Evolutionary conservation across 2,329 filamentous ascomycete species (phyloP), one percentile per base, ranked within the genome.

Genomic region (Dactylella cylindrospora): DNA sequence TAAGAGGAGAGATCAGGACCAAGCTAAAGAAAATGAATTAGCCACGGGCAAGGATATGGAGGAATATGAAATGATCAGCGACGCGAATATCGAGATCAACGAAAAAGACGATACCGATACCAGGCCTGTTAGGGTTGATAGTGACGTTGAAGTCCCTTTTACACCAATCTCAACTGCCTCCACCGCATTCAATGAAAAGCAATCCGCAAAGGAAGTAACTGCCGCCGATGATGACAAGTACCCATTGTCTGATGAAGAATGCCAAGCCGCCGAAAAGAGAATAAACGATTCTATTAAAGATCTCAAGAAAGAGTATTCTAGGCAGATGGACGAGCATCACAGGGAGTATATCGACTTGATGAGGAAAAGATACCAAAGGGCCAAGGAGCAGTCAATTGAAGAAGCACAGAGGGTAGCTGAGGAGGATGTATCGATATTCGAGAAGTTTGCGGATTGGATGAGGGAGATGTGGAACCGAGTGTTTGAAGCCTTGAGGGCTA

Each of bases 231-330:
- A 47, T 17, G 43, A 46, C 8, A 31, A 33, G 7, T 22, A 35
- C 20, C 31, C 46, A 3, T n/a, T n/a, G n/a, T n/a, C n/a, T n/a
- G 51, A 55, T 4, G 51, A 55, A 5, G 51, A 46, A 1, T 55
- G 41, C 33, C 17, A 13, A 31, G 23, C 35, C 12, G 28, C 23
- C 10, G 32, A 54, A 22, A 39, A 45, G 17, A 33, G 31, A 2
- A 38, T 54, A 25, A 40, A 29, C 25, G 23, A 32, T n/a, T 15
- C 17, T 5, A 26, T 25, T 8, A 45, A 25, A 12, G 22, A 32
- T 15, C n/a, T 39, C 3, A 29, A 23, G 5, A 25, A 59, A 10
- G 39, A n/a, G n/a, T n/a, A n/a, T n/a, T n/a, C n/a, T n/a, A n/a
- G n/a, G n/a, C n/a, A 44, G 13, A 28, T 49, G 17, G 32, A 50